Conservation (phyloP, 2,329 filamentous ascomycete genomes). For the Verticillium nonalfalfae region DNA sequence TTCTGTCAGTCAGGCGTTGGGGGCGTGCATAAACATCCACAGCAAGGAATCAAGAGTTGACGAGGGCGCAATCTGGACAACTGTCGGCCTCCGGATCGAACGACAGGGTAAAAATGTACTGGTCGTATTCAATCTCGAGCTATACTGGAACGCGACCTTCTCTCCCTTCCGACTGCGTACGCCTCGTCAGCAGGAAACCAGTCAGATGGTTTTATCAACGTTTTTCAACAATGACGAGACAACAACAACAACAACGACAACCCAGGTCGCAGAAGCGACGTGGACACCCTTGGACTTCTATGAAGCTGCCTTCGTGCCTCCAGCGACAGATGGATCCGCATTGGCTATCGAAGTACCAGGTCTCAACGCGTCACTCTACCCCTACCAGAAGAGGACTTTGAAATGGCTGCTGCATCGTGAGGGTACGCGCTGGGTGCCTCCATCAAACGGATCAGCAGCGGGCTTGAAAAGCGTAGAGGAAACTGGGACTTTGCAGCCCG, state of each 20-base stretch:
- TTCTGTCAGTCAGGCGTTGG: background rate
- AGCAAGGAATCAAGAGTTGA: background rate
- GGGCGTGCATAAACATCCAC: background rate
- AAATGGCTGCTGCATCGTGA: conserved; percentile 66
- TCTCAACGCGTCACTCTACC: conserved; percentile 52
- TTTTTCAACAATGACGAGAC: conserved; percentile 23
- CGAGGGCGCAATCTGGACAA: conserved; percentile 27
- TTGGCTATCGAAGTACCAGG: conserved; percentile 33
- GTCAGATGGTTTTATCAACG: conserved; percentile 26
- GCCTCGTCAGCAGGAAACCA: conserved; percentile 20
- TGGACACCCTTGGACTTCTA: conserved; percentile 58
- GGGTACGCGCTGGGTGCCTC: conserved; percentile 42
- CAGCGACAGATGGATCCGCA: conserved; percentile 29
- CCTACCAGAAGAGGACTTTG: conserved; percentile 65
- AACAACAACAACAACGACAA: conserved; percentile 6
- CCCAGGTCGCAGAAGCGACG: conserved; percentile 7
- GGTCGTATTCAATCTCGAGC: conserved; percentile 24
- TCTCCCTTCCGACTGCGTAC: conserved; percentile 23
- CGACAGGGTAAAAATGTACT: conserved; percentile 16
- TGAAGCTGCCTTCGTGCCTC: conserved; percentile 58
- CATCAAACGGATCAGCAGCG: conserved; percentile 9
- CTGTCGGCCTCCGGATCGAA: conserved; percentile 22
- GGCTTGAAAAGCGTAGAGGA: conserved; percentile 12
- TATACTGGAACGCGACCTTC: conserved; percentile 36
- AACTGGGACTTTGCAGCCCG: background rate